Conservation (phyloP, 305 asterid species). For the Solanum aculeatissimum region DNA sequence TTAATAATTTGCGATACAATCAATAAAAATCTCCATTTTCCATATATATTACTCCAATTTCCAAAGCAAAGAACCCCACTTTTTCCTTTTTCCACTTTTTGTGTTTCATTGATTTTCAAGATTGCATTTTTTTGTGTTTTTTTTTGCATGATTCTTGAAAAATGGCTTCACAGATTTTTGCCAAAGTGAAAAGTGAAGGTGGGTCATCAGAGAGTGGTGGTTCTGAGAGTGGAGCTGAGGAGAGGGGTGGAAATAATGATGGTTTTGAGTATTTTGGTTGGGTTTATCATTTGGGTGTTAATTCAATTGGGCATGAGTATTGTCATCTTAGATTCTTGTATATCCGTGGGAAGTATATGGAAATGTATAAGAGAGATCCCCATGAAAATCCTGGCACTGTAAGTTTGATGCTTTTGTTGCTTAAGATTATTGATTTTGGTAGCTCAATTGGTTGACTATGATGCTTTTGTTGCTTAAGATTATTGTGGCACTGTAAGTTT, state of each 20-base stretch:
- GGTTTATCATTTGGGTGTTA: slow-evolving; percentile 84
- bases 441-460: too few relatives aligned
- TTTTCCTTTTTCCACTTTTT: neutral
- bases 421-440: too few relatives aligned
- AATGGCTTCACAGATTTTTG: neutral
- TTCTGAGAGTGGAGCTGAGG: slow-evolving; percentile 52
- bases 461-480: too few relatives aligned
- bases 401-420: slow-evolving; percentile 11
- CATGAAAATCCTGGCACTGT: slow-evolving; percentile 59
- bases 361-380: slow-evolving; percentile 89
- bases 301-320: slow-evolving; percentile 77
- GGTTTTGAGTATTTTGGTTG: slow-evolving; percentile 63
- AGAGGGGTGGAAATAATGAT: slow-evolving; percentile 1
- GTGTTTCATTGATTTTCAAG: neutral
- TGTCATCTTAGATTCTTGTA: slow-evolving; percentile 65
- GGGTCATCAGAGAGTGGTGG: slow-evolving; percentile 42
- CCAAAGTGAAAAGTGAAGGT: slow-evolving; percentile 14
- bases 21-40: neutral
- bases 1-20: neutral
- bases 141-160: neutral
- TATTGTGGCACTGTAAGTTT: too few relatives aligned
- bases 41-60: neutral
- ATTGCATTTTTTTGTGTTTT: neutral
- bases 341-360: slow-evolving; percentile 58
- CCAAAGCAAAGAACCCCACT: neutral